These are phyloP conservation scores for Hamamelis virginiana DNA, from an alignment of 164 flowering plant species.

Conservation along the genomic window DNA sequence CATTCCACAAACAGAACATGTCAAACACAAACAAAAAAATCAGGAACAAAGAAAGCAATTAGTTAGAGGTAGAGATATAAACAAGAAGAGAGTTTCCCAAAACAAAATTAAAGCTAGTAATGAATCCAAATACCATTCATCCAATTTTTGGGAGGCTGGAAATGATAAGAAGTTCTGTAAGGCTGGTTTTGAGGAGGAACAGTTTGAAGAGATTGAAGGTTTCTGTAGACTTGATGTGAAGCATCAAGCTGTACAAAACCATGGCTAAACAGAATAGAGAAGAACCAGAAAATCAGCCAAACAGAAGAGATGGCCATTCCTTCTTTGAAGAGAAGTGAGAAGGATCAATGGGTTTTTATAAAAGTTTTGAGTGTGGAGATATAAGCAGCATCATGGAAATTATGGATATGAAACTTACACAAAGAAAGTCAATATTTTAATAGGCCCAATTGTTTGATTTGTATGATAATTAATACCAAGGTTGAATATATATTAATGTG, in stretches of 20 bases:
- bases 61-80: neutral
- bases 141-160: constrained; percentile 61
- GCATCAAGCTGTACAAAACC: constrained; percentile 28
- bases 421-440: too few relatives aligned
- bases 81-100: neutral
- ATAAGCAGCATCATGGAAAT: too few relatives aligned
- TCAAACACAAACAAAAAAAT: neutral
- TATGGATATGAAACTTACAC: too few relatives aligned
- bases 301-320: neutral
- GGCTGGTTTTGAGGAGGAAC: constrained; percentile 22
- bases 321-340: too few relatives aligned
- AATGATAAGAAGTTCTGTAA: constrained; percentile 46
- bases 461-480: too few relatives aligned
- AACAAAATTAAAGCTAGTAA: neutral
- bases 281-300: neutral
- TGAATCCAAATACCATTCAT: constrained; percentile 40
- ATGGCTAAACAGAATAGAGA: constrained; percentile 12
- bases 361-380: too few relatives aligned
- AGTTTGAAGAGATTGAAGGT: constrained; percentile 6
- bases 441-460: too few relatives aligned
- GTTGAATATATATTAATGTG: too few relatives aligned
- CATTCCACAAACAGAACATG: constrained; percentile 6
- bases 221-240: constrained; percentile 19
- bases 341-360: too few relatives aligned
- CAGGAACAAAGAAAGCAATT: constrained; percentile 1